Evolutionary conservation across 768 basidiomycete species (phyloP), one percentile per base, ranked within the genome.

Genomic region (Harrya chromipes): DNA sequence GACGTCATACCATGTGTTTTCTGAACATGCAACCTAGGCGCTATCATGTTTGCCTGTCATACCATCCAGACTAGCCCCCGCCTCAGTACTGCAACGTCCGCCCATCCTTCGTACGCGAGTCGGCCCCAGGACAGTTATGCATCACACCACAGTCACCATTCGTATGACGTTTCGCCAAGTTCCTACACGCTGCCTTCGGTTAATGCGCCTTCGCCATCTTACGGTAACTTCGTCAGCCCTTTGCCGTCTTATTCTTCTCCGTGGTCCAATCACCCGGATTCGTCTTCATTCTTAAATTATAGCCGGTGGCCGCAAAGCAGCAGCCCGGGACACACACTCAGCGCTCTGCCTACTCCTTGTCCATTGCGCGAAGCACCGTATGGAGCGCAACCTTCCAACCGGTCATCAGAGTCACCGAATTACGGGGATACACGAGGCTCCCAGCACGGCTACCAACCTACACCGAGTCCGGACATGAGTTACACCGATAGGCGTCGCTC

Each of bases 1-100:
- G 68, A 68, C 64, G 68, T 68, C 68, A 68, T 53, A 40, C 60
- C 66, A 68, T 64, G 66, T 46, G 58, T 57, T 66, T 54, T 58
- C 58, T 40, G 56, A 52, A 47, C 37, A 41, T 23, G 6, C 40
- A 24, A 16, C 20, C 21, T 60, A 71, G 70, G 70, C 41, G 58
- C 65, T 40, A 65, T 72, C 51, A 72, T 73, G 60, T 72, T 72
- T 49, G 72, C 72, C 24, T 72, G 71, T 56, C 72, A 72, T 59
- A 63, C 62, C 42, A 58, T 72, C 36, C 66, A 68, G 52, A 57
- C 46, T 31, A 43, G 46, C 39, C 31, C 58, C 13, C 68, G 69
- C 46, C 61, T 50, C 38, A 41, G 54, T 20, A 26, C 50, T 11
- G 57, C 31, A 26, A 43, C 59, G 9, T 50, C 63, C 26, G 33